Evolutionary conservation across 306 rosid genomes (phyloP).

Genomic region (Cajanus cajan): DNA sequence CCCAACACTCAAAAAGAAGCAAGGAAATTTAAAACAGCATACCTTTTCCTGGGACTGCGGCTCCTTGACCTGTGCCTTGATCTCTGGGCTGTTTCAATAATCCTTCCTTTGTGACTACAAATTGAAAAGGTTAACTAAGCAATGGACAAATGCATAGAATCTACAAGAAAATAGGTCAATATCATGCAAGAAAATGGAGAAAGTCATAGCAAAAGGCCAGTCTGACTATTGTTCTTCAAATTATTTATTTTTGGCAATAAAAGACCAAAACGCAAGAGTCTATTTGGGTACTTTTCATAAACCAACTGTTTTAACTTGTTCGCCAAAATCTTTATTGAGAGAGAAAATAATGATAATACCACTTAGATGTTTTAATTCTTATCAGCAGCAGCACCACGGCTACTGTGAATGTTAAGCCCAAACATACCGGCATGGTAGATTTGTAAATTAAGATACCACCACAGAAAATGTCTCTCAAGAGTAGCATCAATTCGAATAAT

Average conservation of each 20-base stretch:
- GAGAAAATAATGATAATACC: background rate
- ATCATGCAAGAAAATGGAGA: background rate
- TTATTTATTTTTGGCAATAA: too few relatives aligned
- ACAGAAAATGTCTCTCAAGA: background rate
- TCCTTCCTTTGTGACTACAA: slow-evolving; percentile 80
- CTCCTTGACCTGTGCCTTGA: slow-evolving; percentile 67
- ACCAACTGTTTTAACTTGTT: background rate
- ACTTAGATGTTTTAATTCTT: background rate
- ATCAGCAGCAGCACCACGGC: background rate
- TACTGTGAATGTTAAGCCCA: background rate
- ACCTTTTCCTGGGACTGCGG: slow-evolving; percentile 82
- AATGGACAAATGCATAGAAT: background rate
- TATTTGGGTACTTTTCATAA: background rate
- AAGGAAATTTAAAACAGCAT: background rate
- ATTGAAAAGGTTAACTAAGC: slow-evolving; percentile 19
- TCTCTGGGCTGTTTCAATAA: slow-evolving; percentile 53
- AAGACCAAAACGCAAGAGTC: background rate
- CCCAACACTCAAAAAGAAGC: background rate
- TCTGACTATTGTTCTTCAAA: background rate
- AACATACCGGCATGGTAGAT: background rate
- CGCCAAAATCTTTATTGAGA: background rate
- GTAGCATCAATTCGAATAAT: background rate
- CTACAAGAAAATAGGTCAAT: background rate
- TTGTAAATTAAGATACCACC: background rate
- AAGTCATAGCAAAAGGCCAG: background rate